These are phyloP conservation scores for Capsicum pubescens DNA, from an alignment of 257 asterid genomes.

Conservation along the genomic window DNA sequence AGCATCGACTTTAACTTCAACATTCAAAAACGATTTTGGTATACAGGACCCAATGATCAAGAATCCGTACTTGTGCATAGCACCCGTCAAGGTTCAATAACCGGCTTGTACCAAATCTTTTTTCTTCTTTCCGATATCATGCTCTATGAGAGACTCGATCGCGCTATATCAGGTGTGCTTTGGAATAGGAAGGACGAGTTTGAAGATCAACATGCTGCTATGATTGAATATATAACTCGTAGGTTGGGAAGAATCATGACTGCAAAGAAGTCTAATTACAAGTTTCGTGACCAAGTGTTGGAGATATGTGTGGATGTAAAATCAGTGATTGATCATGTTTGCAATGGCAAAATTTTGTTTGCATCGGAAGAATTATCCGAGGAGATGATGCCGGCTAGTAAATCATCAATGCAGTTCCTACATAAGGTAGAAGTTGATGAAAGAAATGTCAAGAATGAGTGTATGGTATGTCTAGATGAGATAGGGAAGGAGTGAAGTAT, in stretches of 20 bases:
- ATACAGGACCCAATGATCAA: background rate
- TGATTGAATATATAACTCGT: background rate
- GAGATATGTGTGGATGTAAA: background rate
- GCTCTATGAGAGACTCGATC: background rate
- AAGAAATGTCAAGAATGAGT: background rate
- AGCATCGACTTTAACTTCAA: background rate
- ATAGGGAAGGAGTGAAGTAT: background rate
- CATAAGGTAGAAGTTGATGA: background rate
- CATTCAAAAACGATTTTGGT: background rate
- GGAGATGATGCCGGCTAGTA: background rate
- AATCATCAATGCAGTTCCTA: background rate
- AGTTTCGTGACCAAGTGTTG: no score
- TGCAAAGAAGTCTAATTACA: background rate
- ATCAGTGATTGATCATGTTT: background rate
- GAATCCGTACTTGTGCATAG: background rate
- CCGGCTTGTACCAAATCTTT: background rate
- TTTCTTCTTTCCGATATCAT: background rate
- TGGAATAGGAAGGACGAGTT: background rate
- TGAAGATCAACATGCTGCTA: background rate
- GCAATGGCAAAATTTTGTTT: background rate
- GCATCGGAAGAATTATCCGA: background rate
- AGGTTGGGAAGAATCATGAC: background rate
- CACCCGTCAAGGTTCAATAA: background rate
- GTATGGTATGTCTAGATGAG: background rate
- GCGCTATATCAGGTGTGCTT: background rate